Conservation (phyloP, 164 flowering plant genomes). For the Warburgia ugandensis region DNA sequence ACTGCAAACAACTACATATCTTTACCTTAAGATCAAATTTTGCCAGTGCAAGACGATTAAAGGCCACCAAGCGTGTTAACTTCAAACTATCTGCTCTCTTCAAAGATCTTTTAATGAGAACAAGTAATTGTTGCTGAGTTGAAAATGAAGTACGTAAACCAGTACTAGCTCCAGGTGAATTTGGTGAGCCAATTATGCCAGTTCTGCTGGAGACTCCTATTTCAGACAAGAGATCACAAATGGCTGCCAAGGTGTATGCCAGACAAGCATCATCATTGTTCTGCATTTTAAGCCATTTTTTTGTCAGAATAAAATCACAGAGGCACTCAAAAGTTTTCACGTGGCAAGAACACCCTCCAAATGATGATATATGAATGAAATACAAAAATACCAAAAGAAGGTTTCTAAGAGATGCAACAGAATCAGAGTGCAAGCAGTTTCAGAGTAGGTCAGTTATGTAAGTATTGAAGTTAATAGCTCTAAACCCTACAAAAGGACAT, state of each 20-base stretch:
- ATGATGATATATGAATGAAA: no score
- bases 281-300: constrained; percentile 47
- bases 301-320: no score
- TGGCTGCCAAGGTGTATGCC: constrained; percentile 77
- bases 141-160: constrained; percentile 54
- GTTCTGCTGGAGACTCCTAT: constrained; percentile 53
- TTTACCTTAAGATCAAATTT: constrained; percentile 71
- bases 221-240: constrained; percentile 79
- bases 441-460: no score
- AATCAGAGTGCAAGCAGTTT: no score
- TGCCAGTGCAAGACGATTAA: constrained; percentile 83
- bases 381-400: no score
- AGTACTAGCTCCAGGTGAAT: constrained; percentile 37
- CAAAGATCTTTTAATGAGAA: constrained; percentile 65
- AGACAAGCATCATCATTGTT: constrained; percentile 80
- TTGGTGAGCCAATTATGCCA: constrained; percentile 72
- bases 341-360: no score
- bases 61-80: constrained; percentile 65
- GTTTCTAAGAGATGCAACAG: no score
- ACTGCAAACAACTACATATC: neutral
- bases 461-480: no score
- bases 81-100: constrained; percentile 83
- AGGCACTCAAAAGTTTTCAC: no score
- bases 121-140: constrained; percentile 72
- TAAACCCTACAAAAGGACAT: no score